Base-by-base conservation (phyloP, 2,329 filamentous ascomycete genomes). In the Nannizziopsis arthrosporioides region DNA sequence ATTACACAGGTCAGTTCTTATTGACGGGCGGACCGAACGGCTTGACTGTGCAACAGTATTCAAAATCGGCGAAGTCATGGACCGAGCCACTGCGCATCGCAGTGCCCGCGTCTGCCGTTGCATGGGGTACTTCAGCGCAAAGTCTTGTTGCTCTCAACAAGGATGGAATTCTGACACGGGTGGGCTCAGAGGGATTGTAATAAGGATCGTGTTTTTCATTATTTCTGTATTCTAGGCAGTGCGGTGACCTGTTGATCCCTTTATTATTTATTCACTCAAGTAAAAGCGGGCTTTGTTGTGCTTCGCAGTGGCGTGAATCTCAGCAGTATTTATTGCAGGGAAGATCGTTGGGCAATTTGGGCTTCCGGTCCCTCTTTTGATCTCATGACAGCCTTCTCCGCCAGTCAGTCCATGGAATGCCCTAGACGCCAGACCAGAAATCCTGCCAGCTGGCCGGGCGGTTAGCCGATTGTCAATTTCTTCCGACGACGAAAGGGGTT, bases 1-100 rank as follows among this genome's bases (percentile, higher is more conserved):
- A 98, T 62, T 95, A 94, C 71, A 92, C 85, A 5, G 90, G 89
- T 38, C 90, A 95, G 67, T 98, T 85, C 70, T 73, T 98, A 46
- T 85, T 89, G 19, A 84, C 84, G 10, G 85, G 80, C 3, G 90
- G 90, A 5, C 75, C 82, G 3, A 80, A 82, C 39, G 88, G 88
- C 22, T 71, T 95, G 41, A 85, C 84, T 4, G 85, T 98, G 36
- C 86, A 92, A 65, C 84, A 94, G 60, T 98, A 93, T 67, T 76
- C 78, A 54, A 98, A 96, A 75, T 73, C 80, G 45, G 76, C 79
- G 53, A 98, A 94, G 76, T 75, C 77, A 50, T 98, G 92, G 92
- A 84, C 81, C 39, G 88, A 95, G 71, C 82, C 85, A 8, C 72
- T 95, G 55, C 77, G 83, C 58, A 86, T 78, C 62, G 85, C 83